Base-by-base conservation (phyloP, 768 basidiomycete species). In the Phanerochaete carnosa region DNA sequence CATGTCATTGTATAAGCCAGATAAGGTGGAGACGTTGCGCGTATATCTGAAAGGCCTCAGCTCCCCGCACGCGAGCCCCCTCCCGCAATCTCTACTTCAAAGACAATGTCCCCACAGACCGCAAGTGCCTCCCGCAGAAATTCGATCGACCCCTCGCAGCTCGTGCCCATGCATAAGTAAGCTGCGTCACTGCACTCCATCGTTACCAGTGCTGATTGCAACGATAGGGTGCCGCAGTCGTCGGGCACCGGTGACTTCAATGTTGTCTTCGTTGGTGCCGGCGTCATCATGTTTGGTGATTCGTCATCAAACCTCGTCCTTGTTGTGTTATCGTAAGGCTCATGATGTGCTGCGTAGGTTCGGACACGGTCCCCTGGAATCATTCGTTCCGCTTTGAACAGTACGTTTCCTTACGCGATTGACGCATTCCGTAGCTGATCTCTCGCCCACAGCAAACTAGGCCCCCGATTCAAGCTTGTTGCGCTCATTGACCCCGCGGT, bases 281-380 rank as follows among this genome's bases (percentile, higher is more conserved):
- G 95, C 16, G 96, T 97, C 77, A 95, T 98, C 77, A 97, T 97
- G 94, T 98, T 98, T 71, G 95, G 95, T 86, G 56, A 58, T 76
- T 46, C 8, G 15, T 29, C 22, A 35, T 47, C 49, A 29, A 16
- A 3, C 33, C 29, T 37, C 7, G n/a, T 13, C 6, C 22, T 54
- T 8, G 28, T 43, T 19, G 11, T 35, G 4, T 19, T 33, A 26
- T 15, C 46, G 19, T 13, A 23, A 19, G 43, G 49, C 25, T 4
- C 55, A 16, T 25, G 35, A 29, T 7, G 6, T 25, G 29, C 26
- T 23, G 22, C 45, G 30, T 71, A 93, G 92, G 92, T 60, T 93
- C 90, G 54, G 85, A 87, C 45, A 92, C 94, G 70, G 93, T 93
- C 45, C 93, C 92, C 22, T 95, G 92, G 92, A 93, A 95, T 73